Percentiles rank a stretch among this genome's conserved stretches.
Conservation (phyloP, 2,329 filamentous ascomycete species). For the Arthroderma uncinatum region DNA sequence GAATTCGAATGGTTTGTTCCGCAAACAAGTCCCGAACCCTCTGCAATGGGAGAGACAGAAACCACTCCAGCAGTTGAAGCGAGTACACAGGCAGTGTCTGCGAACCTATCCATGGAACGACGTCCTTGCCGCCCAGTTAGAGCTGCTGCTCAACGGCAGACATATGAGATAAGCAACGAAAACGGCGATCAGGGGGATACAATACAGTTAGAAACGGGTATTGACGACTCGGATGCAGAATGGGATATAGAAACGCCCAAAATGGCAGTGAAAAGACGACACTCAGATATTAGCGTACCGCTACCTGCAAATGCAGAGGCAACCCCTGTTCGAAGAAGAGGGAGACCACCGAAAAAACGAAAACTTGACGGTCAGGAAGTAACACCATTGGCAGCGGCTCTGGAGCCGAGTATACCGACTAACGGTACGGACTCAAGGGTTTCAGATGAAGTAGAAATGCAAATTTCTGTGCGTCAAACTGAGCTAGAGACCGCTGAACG, state of each 20-base stretch:
- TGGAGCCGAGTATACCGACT: background rate
- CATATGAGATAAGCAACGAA: background rate
- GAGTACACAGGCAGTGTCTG: constrained; percentile 5
- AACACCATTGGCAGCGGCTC: background rate
- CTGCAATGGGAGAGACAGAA: background rate
- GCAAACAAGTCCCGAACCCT: constrained; percentile 2
- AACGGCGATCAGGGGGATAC: background rate
- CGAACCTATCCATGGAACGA: constrained; percentile 5
- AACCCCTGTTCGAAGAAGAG: constrained; percentile 2
- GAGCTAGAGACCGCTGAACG: background rate
- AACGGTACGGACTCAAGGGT: background rate
- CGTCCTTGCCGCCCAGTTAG: background rate
- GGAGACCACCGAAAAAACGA: constrained; percentile 17
- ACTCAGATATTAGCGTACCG: background rate
- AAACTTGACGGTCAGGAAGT: constrained; percentile 1
- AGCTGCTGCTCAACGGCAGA: background rate
- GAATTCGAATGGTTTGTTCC: constrained; percentile 29
- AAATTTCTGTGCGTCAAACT: background rate
- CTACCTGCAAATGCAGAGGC: background rate
- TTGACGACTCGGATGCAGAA: background rate
- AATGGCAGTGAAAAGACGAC: constrained; percentile 4
- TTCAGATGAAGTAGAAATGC: background rate
- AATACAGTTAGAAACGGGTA: background rate
- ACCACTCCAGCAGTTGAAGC: background rate
- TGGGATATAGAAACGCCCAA: background rate